These are phyloP conservation scores for Solanum etuberosum DNA, from an alignment of 257 asterid genomes.

Conservation along the genomic window DNA sequence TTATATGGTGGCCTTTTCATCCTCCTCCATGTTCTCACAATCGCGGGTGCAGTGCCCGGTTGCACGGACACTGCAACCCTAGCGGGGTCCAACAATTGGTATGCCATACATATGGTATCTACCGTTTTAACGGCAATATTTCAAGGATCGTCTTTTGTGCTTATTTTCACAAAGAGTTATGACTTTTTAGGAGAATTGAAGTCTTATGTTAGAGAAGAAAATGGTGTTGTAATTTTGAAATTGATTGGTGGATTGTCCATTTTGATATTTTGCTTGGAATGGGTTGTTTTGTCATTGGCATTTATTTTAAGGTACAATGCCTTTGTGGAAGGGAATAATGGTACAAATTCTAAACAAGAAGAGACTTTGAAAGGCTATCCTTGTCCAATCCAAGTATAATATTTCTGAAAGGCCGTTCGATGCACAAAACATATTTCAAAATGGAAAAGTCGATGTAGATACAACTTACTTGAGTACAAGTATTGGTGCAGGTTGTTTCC, in stretches of 20 bases:
- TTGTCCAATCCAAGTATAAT: constrained; percentile 19
- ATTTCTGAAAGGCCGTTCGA: not conserved
- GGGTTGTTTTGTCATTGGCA: constrained; percentile 27
- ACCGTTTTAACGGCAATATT: constrained; percentile 29
- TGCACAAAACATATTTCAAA: not conserved
- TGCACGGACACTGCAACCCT: constrained; percentile 22
- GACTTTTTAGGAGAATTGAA: constrained; percentile 13
- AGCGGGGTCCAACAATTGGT: constrained; percentile 12
- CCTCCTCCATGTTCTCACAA: constrained; percentile 69
- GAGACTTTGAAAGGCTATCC: constrained; percentile 10
- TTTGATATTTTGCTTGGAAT: constrained; percentile 20
- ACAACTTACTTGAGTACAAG: not conserved
- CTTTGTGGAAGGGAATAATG: constrained; percentile 15
- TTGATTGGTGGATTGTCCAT: constrained; percentile 25
- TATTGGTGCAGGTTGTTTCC: not conserved
- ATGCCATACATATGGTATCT: constrained; percentile 26
- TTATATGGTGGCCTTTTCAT: constrained; percentile 42
- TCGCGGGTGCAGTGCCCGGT: constrained; percentile 50
- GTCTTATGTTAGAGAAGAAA: constrained; percentile 18
- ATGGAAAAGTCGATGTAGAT: not conserved
- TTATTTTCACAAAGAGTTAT: constrained; percentile 16
- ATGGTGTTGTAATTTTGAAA: constrained; percentile 19
- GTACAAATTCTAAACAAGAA: not conserved
- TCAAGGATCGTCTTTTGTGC: constrained; percentile 31
- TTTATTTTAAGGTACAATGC: constrained; percentile 27